Conservation (phyloP, 1,139 yeast genomes). For the Debaryomyces subglobosus region DNA sequence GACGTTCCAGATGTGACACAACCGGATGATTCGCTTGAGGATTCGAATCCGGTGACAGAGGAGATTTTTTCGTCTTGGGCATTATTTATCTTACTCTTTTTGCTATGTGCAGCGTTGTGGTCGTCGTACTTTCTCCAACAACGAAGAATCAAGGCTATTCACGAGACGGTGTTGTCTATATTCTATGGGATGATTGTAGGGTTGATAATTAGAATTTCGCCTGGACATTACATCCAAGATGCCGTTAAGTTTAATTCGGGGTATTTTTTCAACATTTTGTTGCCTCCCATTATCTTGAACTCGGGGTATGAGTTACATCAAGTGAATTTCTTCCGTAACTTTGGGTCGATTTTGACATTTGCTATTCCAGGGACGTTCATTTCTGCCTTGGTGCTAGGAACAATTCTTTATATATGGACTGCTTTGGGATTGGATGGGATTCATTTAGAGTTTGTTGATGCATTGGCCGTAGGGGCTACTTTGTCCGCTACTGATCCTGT, state of each 20-base stretch:
- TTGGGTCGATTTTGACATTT: constrained; percentile 88
- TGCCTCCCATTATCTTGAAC: constrained; percentile 95
- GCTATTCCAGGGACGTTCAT: constrained; percentile 98
- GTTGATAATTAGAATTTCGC: constrained; percentile 80
- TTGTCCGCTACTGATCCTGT: constrained; percentile 98
- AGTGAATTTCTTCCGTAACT: constrained; percentile 89
- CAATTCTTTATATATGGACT: constrained; percentile 86
- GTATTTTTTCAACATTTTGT: constrained; percentile 87
- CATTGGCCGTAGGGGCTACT: constrained; percentile 96
- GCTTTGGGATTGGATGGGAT: constrained; percentile 88
- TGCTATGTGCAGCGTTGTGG: constrained; percentile 90
- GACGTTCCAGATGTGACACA: constrained; percentile 51
- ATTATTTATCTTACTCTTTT: constrained; percentile 75
- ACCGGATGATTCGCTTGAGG: constrained; percentile 60
- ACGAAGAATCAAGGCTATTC: constrained; percentile 88
- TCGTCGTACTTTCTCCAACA: constrained; percentile 92
- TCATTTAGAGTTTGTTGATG: constrained; percentile 89
- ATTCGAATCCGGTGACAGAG: constrained; percentile 89
- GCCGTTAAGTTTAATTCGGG: constrained; percentile 94
- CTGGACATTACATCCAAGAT: constrained; percentile 96
- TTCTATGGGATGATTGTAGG: constrained; percentile 98
- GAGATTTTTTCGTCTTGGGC: constrained; percentile 99
- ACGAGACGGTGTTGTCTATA: constrained; percentile 94
- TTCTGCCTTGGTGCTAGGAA: constrained; percentile 86
- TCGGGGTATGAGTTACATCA: constrained; percentile 97